phyloP scores from a whole-genome alignment of 2,329 filamentous ascomycete genomes.

The Fusarium anthophilum region DNA sequence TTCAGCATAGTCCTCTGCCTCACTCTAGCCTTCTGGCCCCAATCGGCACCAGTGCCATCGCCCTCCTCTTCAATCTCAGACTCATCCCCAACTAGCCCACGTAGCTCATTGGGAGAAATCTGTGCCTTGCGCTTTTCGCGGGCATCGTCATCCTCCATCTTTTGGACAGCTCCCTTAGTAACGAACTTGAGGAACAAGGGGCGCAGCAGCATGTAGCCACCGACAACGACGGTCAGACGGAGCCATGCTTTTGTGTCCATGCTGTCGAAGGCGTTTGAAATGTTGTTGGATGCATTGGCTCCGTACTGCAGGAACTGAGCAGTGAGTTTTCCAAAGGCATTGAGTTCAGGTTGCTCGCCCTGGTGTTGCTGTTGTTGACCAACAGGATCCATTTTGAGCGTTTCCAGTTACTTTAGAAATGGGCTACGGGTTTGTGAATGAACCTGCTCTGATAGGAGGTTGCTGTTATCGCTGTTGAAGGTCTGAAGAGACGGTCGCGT shows the following conservation, averaged over 20 bases:
- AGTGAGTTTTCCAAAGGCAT: conserved; percentile 46
- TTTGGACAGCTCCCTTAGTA: conserved; percentile 69
- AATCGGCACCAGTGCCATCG: conserved; percentile 62
- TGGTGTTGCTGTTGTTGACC: conserved; percentile 41
- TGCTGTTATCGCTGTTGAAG: background rate
- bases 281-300: conserved; percentile 57
- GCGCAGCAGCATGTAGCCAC: conserved; percentile 77
- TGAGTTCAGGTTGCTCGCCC: conserved; percentile 44
- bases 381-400: conserved; percentile 35
- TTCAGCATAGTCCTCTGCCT: conserved; percentile 74
- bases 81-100: conserved; percentile 64
- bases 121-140: conserved; percentile 64
- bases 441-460: background rate
- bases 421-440: background rate
- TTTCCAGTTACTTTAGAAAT: background rate
- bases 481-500: background rate
- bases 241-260: conserved; percentile 67
- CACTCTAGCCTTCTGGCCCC: conserved; percentile 76
- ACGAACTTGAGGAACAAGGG: conserved; percentile 78
- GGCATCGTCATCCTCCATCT: conserved; percentile 67
- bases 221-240: conserved; percentile 75
- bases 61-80: conserved; percentile 59
- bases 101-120: conserved; percentile 72
- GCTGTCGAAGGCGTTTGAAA: conserved; percentile 58
- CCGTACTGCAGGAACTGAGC: conserved; percentile 49